These are phyloP conservation scores for Epithemia pelagica DNA, from an alignment of 108 stramenopile species.

Conservation along the genomic window DNA sequence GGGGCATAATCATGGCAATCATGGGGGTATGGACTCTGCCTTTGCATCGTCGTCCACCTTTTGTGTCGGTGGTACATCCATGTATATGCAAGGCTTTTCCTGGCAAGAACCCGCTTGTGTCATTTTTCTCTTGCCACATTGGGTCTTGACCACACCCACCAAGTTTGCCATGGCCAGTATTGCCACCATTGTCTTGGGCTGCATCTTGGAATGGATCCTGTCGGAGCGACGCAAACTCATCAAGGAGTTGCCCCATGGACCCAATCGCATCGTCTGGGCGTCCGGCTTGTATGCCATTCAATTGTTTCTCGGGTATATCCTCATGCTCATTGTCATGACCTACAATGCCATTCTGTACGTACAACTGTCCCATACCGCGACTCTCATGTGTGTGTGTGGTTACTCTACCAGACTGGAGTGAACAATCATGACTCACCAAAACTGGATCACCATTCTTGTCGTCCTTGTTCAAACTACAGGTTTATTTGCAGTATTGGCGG, in stretches of 20 bases:
- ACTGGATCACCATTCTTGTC: too few relatives aligned
- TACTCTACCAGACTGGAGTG: background rate
- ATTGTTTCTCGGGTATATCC: conserved; percentile 69
- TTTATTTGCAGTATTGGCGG: background rate
- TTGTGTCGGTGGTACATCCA: conserved; percentile 72
- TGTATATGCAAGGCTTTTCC: conserved; percentile 84
- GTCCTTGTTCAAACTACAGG: too few relatives aligned
- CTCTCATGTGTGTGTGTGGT: background rate
- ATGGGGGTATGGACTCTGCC: background rate
- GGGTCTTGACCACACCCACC: conserved; percentile 47
- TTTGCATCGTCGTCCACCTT: conserved; percentile 4
- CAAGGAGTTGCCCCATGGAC: conserved; percentile 21
- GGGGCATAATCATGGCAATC: background rate
- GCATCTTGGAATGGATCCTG: conserved; percentile 47
- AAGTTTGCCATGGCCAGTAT: conserved; percentile 48
- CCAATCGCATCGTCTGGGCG: conserved; percentile 34
- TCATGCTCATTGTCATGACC: conserved; percentile 84
- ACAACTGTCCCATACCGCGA: background rate
- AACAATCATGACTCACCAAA: too few relatives aligned
- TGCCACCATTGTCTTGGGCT: conserved; percentile 50
- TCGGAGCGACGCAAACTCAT: conserved; percentile 39
- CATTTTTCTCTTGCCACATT: conserved; percentile 59
- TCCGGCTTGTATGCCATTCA: conserved; percentile 66
- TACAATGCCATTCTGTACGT: conserved; percentile 18
- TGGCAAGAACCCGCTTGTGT: conserved; percentile 66